phyloP scores from a whole-genome alignment of 306 rosid species.

The Sophora flavescens region DNA sequence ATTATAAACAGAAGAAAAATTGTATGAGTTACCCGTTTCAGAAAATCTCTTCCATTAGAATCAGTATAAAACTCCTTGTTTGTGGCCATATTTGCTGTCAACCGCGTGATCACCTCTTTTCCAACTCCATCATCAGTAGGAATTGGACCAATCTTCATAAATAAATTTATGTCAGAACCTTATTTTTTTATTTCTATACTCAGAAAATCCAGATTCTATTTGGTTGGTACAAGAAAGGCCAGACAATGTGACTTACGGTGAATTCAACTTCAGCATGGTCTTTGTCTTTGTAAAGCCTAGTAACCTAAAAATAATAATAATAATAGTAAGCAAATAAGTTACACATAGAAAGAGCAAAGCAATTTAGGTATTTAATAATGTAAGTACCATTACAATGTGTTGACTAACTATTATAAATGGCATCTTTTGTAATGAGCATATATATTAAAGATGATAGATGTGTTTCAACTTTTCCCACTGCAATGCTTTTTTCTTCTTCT shows the following conservation, averaged over 20 bases:
- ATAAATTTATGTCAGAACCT: constrained; percentile 49
- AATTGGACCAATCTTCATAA: constrained; percentile 88
- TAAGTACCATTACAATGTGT: constrained; percentile 5
- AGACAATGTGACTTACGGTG: constrained; percentile 70
- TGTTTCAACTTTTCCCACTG: neutral
- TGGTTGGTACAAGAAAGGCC: no score
- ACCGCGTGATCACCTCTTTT: constrained; percentile 79
- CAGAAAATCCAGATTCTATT: neutral
- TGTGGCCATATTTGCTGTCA: constrained; percentile 84
- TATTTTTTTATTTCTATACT: constrained; percentile 9
- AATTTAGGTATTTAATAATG: constrained; percentile 22
- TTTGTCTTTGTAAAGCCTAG: constrained; percentile 79
- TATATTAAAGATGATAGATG: constrained; percentile 4
- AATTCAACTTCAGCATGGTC: constrained; percentile 93
- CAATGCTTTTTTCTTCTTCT: neutral
- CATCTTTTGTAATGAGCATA: neutral
- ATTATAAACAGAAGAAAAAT: neutral
- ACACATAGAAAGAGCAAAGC: neutral
- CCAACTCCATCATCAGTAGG: constrained; percentile 81
- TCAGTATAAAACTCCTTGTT: constrained; percentile 82
- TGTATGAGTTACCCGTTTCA: constrained; percentile 68
- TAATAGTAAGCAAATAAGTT: constrained; percentile 30
- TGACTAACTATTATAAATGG: neutral
- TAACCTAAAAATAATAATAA: constrained; percentile 59
- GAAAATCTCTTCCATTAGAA: constrained; percentile 92